Evolutionary conservation across 345 rosid genomes (phyloP).

Genomic region (Adansonia digitata): DNA sequence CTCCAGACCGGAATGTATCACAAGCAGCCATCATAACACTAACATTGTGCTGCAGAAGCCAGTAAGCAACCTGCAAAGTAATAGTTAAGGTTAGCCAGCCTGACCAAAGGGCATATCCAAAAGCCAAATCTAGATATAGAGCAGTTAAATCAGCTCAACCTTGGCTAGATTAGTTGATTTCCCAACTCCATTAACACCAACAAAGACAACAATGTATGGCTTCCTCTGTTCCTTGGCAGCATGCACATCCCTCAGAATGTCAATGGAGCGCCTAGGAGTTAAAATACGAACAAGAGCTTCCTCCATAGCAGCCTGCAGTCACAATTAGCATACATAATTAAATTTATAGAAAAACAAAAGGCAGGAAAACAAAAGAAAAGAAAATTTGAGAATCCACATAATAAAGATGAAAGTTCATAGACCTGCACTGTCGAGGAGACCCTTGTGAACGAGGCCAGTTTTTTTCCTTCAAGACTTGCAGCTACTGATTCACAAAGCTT

Average conservation of each 20-base stretch:
- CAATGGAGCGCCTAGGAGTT: slow-evolving; percentile 94
- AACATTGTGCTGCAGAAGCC: slow-evolving; percentile 91
- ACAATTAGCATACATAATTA: neutral
- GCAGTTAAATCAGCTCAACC: slow-evolving; percentile 19
- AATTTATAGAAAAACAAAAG: neutral
- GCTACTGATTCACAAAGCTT: slow-evolving; percentile 98
- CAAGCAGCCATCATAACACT: slow-evolving; percentile 99
- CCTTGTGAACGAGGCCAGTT: slow-evolving; percentile 91
- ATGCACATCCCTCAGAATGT: slow-evolving; percentile 88
- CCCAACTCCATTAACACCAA: slow-evolving; percentile 98
- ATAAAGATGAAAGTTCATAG: slow-evolving; percentile 15
- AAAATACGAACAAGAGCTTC: slow-evolving; percentile 92
- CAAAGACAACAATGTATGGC: slow-evolving; percentile 68
- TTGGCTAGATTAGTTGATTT: slow-evolving; percentile 96
- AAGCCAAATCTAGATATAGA: neutral
- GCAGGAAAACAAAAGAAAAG: neutral
- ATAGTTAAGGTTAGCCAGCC: neutral
- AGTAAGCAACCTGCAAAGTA: slow-evolving; percentile 44
- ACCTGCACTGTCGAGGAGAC: slow-evolving; percentile 96
- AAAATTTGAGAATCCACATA: slow-evolving; percentile 4
- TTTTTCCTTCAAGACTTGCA: slow-evolving; percentile 95
- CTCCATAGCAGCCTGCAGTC: slow-evolving; percentile 48
- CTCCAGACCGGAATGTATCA: slow-evolving; percentile 97
- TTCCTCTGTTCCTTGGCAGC: slow-evolving; percentile 86
- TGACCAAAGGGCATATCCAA: neutral